Evolutionary conservation across 192 early-diverging fungal genomes (phyloP).

Genomic region (Coemansia sp.): DNA sequence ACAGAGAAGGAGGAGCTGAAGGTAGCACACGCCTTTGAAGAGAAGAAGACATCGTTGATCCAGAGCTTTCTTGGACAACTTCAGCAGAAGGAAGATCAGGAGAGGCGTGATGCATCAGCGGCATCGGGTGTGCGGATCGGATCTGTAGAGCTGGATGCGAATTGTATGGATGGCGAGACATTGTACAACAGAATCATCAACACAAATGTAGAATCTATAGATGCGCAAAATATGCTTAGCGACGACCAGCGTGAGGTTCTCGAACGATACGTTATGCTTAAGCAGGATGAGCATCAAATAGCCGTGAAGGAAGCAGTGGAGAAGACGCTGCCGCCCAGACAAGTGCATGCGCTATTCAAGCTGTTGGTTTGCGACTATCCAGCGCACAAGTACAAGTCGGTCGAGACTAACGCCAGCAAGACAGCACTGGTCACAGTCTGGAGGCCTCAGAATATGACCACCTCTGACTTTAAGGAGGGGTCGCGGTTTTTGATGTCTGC

Average conservation of each 20-base stretch:
- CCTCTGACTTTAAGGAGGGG: slow-evolving; percentile 32
- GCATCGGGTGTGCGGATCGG: not conserved
- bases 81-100: not conserved
- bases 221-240: slow-evolving; percentile 12
- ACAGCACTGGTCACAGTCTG: slow-evolving; percentile 41
- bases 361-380: slow-evolving; percentile 52
- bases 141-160: not conserved
- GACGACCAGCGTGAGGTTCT: slow-evolving; percentile 6
- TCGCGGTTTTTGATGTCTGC: slow-evolving; percentile 32
- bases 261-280: slow-evolving; percentile 6
- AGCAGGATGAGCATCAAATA: slow-evolving; percentile 3
- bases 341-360: slow-evolving; percentile 30
- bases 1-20: slow-evolving; percentile 36
- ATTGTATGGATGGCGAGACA: slow-evolving; percentile 1
- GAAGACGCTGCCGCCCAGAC: slow-evolving; percentile 14
- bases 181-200: slow-evolving; percentile 14
- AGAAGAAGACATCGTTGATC: slow-evolving; percentile 4
- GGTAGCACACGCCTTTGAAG: slow-evolving; percentile 5
- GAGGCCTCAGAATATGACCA: slow-evolving; percentile 23
- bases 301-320: slow-evolving; percentile 10
- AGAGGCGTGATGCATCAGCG: no score
- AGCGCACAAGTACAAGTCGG: slow-evolving; percentile 13
- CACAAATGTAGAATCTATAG: slow-evolving; percentile 2
- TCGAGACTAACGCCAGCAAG: not conserved
- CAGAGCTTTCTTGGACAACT: slow-evolving; percentile 16